Base-by-base conservation (phyloP, 2,329 filamentous ascomycete species). In the Huntiella abstrusa region DNA sequence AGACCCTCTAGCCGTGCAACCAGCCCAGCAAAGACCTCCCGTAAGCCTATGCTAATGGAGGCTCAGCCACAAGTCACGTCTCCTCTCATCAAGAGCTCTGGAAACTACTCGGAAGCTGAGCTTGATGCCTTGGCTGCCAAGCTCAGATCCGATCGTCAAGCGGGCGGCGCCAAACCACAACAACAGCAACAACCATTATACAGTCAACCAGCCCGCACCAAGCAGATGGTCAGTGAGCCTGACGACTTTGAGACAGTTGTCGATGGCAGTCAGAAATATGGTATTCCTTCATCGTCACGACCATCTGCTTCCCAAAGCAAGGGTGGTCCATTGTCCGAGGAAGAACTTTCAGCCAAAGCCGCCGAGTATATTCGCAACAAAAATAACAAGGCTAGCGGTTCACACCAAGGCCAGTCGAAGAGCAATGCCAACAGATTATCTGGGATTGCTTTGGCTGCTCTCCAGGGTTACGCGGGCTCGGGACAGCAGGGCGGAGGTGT, bases 251-350 rank as follows among this genome's bases (percentile, higher is more conserved):
- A 17, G 11, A 47, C 45, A 11, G 33, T 47, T 8, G 33, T 34
- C 12, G 41, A 43, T 16, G 46, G 41, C 12, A 43, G 47, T 37
- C 47, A 49, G 32, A 49, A 39, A 22, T 43, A 48, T 17, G 46
- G 46, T 4, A 28, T 15, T 28, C 11, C 17, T 3, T 8, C n/a
- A 16, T 13, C 17, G 2, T 37, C 45, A 6, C 41, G 41, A 11
- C 22, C 22, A 28, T 33, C 28, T 36, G 34, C 34, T 8, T 34
- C 28, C 10, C 15, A 33, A n/a, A 13, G 13, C 28, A 43, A 43
- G 32, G 32, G 41, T 16, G 32, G n/a, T 8, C 41, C 22, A 16
- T 33, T 43, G 15, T 33, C 19, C 13, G 41, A 43, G 15, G 41
- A 33, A 4, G 41, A 43, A 15, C 41, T 43, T 13, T 13, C 28